Evolutionary conservation across 148 eudicot genomes (phyloP).

Genomic region (Amaranthus cruentus): DNA sequence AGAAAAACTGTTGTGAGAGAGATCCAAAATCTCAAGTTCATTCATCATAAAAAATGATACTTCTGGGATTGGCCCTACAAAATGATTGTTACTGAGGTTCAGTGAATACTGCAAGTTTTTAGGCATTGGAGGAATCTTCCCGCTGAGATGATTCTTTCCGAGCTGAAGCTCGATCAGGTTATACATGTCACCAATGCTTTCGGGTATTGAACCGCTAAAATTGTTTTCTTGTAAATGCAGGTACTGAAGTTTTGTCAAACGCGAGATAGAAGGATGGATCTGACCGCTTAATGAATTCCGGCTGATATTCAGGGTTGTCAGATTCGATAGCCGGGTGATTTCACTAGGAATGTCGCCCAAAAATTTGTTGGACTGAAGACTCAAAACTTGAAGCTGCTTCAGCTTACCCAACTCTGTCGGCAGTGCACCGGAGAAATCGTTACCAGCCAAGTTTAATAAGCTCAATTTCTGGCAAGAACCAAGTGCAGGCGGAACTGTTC

Average conservation of each 20-base stretch:
- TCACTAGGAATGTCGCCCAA: slow-evolving; percentile 50
- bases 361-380: slow-evolving; percentile 55
- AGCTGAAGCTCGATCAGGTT: slow-evolving; percentile 60
- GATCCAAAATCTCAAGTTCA: slow-evolving; percentile 60
- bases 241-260: slow-evolving; percentile 39
- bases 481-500: slow-evolving; percentile 52
- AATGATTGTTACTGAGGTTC: slow-evolving; percentile 66
- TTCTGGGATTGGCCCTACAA: slow-evolving; percentile 50
- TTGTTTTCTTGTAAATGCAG: slow-evolving; percentile 59
- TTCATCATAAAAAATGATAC: slow-evolving; percentile 26
- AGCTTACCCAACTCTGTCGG: slow-evolving; percentile 45
- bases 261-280: slow-evolving; percentile 54
- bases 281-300: slow-evolving; percentile 49
- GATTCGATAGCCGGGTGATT: slow-evolving; percentile 33
- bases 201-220: slow-evolving; percentile 57
- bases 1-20: slow-evolving; percentile 57
- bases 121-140: slow-evolving; percentile 52
- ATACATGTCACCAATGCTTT: slow-evolving; percentile 31
- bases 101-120: slow-evolving; percentile 44
- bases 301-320: slow-evolving; percentile 58
- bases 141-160: slow-evolving; percentile 53
- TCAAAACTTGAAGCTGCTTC: slow-evolving; percentile 44
- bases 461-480: slow-evolving; percentile 44
- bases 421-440: slow-evolving; percentile 43
- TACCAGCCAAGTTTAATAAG: slow-evolving; percentile 57